Evolutionary conservation across 164 flowering plant genomes (phyloP).

Genomic region (Aristolochia fimbriata): DNA sequence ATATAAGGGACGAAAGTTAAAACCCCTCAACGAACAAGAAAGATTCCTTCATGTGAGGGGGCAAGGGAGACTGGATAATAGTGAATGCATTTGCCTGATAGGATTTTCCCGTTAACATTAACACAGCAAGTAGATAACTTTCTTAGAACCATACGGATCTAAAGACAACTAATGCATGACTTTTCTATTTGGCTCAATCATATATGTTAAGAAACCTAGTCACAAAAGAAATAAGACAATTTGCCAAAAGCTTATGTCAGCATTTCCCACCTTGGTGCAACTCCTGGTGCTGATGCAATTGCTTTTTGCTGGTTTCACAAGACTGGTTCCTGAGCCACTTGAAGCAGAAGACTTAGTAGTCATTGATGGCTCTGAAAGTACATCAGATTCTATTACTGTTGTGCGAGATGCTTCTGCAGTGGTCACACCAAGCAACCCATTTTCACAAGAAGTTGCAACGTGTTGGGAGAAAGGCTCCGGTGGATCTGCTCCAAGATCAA

Average conservation of each 20-base stretch:
- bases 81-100: too few species aligned
- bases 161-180: too few species aligned
- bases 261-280: conserved; percentile 32
- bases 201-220: too few species aligned
- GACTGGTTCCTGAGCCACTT: conserved; percentile 8
- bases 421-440: conserved; percentile 4
- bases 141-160: too few species aligned
- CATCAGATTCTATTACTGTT: conserved; percentile 13
- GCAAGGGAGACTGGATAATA: too few species aligned
- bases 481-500: conserved; percentile 19
- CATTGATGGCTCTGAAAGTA: conserved; percentile 20
- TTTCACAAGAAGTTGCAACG: conserved; percentile 13
- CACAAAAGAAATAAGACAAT: neutral
- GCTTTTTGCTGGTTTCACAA: conserved; percentile 14
- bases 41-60: too few species aligned
- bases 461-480: conserved; percentile 28
- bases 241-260: neutral
- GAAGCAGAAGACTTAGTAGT: conserved; percentile 5
- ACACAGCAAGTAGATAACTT: too few species aligned
- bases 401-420: conserved; percentile 17
- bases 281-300: conserved; percentile 14
- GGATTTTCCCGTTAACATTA: too few species aligned
- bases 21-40: too few species aligned
- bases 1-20: too few species aligned
- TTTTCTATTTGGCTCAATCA: too few species aligned